Evolutionary conservation across 1,284 basidiomycete genomes (phyloP), one percentile per base, ranked within the genome.

Genomic region (Cutaneotrichosporon sp.): DNA sequence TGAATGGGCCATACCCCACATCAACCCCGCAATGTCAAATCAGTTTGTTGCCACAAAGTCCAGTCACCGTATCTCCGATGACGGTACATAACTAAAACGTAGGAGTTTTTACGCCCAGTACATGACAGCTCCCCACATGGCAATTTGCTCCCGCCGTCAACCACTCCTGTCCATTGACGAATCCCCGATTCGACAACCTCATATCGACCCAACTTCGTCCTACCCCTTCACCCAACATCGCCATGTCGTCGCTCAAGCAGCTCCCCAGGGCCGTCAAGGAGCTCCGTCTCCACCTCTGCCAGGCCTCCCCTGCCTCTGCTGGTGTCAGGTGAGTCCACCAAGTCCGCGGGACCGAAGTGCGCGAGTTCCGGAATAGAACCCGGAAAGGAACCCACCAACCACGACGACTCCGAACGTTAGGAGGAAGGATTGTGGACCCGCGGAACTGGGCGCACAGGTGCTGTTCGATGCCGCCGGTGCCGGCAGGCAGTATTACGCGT

Each of bases 231-330:
- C 46, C 17, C 24, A 20, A 24, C 46, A 44, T 31, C 46, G 57
- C 51, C 35, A 65, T 65, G 65, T 67, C 64, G 20, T 72, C n/a
- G n/a, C n/a, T 93, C 76, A 77, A 85, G 57, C 85, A 84, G 29
- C 78, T 96, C 61, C 86, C 89, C 10, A 84, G 87, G 54, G 82
- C 89, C 37, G 78, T 96, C 57, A 82, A 88, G 63, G 91, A 94
- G 78, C 80, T 96, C 57, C 82, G 91, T 55, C 79, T 94, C 59
- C 81, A 93, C 57, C 86, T 87, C 70, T 94, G 88, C 65, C 91
- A 94, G 75, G 82, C 84, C 1, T 82, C 84, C 8, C 74, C 81
- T 49, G 84, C 86, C 9, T 92, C 88, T 16, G 83, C 84, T 34
- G 91, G 91, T 49, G 84, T 88, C 56, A 80, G 91, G 91, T 92